These are phyloP conservation scores for Stephania cephalantha DNA, from an alignment of 164 flowering plant genomes.

Conservation along the genomic window DNA sequence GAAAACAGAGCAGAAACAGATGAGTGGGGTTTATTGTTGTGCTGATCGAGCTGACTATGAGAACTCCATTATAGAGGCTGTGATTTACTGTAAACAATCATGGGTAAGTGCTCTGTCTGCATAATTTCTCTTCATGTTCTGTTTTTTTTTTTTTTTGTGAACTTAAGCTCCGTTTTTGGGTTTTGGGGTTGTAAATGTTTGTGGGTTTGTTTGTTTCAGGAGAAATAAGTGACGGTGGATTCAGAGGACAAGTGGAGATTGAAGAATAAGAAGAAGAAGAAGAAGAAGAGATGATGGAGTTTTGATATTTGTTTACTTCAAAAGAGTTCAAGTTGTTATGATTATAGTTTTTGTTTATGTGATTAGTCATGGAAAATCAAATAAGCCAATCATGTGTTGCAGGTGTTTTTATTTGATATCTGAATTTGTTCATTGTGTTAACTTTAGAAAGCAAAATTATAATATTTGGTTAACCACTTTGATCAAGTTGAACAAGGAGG, in stretches of 20 bases:
- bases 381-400: background rate
- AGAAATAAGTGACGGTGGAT: background rate
- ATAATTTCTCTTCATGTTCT: background rate
- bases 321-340: background rate
- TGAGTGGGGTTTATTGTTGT: background rate
- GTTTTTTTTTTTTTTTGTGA: background rate
- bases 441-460: too few relatives aligned
- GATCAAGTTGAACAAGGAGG: too few relatives aligned
- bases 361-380: background rate
- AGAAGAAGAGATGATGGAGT: background rate
- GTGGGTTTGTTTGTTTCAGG: background rate
- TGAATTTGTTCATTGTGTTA: too few relatives aligned
- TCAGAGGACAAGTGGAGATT: background rate
- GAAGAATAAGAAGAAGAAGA: background rate
- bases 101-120: background rate
- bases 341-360: too few relatives aligned
- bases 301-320: background rate
- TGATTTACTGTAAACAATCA: slow-evolving; percentile 6
- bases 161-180: background rate
- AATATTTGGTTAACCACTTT: too few relatives aligned
- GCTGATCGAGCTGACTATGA: slow-evolving; percentile 4
- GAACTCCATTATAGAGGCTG: slow-evolving; percentile 6
- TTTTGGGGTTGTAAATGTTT: background rate
- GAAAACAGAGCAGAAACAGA: background rate
- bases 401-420: background rate